phyloP scores from a whole-genome alignment of 2,329 filamentous ascomycete genomes.

The Pseudocercospora eumusae region DNA sequence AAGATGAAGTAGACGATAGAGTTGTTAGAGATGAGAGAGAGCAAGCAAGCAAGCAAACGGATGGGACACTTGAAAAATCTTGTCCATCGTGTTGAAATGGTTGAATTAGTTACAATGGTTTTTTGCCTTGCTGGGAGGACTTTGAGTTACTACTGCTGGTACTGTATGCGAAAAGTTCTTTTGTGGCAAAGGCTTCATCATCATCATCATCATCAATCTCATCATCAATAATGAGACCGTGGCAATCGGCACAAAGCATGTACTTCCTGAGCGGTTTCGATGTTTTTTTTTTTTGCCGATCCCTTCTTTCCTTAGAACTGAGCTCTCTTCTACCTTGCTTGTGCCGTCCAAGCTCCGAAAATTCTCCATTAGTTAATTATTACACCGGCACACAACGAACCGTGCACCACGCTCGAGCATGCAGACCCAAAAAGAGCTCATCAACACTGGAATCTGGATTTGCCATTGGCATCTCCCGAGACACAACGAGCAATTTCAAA shows the following conservation, averaged over 20 bases:
- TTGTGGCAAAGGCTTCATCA: background rate
- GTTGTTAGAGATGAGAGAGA: background rate
- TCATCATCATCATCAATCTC: background rate
- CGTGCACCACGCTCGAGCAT: background rate
- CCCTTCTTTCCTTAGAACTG: background rate
- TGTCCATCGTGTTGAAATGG: background rate
- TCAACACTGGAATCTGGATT: too few species aligned
- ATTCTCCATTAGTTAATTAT: background rate
- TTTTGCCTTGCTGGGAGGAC: background rate
- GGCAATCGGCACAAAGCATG: background rate
- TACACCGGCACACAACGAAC: background rate
- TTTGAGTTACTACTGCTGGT: background rate
- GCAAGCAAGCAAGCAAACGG: too few species aligned
- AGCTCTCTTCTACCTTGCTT: background rate
- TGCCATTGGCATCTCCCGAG: too few species aligned
- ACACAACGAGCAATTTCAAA: background rate
- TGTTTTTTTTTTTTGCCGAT: background rate
- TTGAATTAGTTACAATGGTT: background rate
- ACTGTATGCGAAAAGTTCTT: background rate
- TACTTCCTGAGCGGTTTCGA: background rate
- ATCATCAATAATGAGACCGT: background rate
- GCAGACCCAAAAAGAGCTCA: background rate
- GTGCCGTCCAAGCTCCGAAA: background rate
- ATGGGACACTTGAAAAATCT: background rate
- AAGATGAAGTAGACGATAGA: slow-evolving; percentile 2